phyloP scores from a whole-genome alignment of 2,329 filamentous ascomycete genomes.

The Xylaria sp. region DNA sequence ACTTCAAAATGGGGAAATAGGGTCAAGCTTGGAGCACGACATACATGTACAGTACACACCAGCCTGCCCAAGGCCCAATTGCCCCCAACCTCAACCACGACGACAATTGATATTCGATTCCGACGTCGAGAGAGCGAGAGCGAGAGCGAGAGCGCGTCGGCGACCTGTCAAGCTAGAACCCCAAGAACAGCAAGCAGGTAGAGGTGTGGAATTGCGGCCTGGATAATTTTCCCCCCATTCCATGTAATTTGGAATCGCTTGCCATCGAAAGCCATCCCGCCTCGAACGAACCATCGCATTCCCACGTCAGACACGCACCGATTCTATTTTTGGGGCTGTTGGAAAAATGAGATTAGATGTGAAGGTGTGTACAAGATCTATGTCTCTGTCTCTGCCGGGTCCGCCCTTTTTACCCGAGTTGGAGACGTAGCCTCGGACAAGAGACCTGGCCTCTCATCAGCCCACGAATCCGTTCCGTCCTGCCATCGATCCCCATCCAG shows the following conservation, averaged over 20 bases:
- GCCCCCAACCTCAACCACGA: too few relatives aligned
- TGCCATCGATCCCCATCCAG: not conserved
- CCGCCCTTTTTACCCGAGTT: conserved; percentile 18
- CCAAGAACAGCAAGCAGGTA: too few relatives aligned
- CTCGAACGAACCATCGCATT: conserved; percentile 19
- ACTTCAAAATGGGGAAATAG: conserved; percentile 14
- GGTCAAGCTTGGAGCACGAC: not conserved
- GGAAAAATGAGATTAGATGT: conserved; percentile 38
- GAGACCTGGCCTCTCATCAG: not conserved
- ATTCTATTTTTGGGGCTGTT: conserved; percentile 18
- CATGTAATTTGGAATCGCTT: conserved; percentile 15
- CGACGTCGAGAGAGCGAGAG: too few relatives aligned
- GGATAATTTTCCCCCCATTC: not conserved
- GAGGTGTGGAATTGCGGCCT: too few relatives aligned
- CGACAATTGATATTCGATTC: too few relatives aligned
- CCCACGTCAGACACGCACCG: conserved; percentile 16
- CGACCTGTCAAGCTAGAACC: too few relatives aligned
- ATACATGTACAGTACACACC: not conserved
- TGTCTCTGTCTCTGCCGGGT: conserved; percentile 17
- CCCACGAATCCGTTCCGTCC: conserved; percentile 10
- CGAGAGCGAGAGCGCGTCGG: too few relatives aligned
- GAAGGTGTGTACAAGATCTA: conserved; percentile 33
- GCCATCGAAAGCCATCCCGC: conserved; percentile 19
- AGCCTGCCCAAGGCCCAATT: too few relatives aligned
- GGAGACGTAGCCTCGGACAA: not conserved